Percentiles rank a stretch among this genome's conserved stretches.
Evolutionary conservation across 2,329 filamentous ascomycete species (phyloP).

Genomic region (Pseudogymnoascus sp.): DNA sequence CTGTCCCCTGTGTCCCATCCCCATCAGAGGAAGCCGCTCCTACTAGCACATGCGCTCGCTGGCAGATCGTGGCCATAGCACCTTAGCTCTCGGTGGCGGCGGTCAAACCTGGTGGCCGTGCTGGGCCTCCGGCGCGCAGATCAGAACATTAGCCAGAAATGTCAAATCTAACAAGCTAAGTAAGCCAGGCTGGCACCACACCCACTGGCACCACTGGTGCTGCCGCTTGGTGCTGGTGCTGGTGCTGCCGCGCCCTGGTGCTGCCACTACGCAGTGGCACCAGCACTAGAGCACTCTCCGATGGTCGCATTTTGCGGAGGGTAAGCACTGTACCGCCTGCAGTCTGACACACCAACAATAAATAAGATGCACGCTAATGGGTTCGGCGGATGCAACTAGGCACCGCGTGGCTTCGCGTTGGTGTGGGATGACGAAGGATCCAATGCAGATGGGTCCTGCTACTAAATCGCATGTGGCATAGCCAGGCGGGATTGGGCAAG

Average conservation of each 20-base stretch:
- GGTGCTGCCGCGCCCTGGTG: not conserved
- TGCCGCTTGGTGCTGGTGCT: not conserved
- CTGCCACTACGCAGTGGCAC: not conserved
- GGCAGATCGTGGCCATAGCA: not conserved
- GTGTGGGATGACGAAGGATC: not conserved
- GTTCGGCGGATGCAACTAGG: not conserved
- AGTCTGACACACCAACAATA: not conserved
- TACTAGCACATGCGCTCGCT: not conserved
- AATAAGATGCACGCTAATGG: conserved; percentile 1
- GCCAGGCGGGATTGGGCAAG: not conserved
- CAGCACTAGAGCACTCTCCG: not conserved
- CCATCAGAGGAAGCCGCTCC: not conserved
- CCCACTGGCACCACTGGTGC: not conserved
- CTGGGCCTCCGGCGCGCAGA: not conserved
- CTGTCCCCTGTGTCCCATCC: not conserved
- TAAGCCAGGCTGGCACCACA: not conserved
- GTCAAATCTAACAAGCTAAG: not conserved
- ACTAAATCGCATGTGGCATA: not conserved
- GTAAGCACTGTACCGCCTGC: not conserved
- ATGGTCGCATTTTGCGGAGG: not conserved
- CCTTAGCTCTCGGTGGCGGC: not conserved
- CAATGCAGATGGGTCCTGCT: not conserved
- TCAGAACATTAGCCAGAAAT: not conserved
- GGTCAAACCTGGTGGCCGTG: not conserved
- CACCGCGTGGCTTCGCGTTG: not conserved